Conservation (phyloP, 306 rosid species). For the Calophaca sinica region DNA sequence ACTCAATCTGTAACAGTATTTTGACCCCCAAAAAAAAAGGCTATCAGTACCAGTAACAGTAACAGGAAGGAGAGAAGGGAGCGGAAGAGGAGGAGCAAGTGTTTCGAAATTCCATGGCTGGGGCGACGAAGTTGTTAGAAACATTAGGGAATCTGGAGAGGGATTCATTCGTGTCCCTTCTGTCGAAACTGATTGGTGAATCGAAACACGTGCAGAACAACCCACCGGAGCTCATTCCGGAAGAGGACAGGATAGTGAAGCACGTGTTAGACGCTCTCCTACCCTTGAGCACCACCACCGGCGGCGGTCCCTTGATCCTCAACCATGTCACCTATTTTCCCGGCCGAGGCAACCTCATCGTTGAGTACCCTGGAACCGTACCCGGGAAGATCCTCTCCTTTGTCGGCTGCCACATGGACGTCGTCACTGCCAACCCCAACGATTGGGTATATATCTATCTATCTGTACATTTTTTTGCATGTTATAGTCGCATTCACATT, state of each 20-base stretch:
- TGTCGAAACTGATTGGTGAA: constrained; percentile 80
- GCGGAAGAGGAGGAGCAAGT: background rate
- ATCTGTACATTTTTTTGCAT: background rate
- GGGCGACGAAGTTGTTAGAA: constrained; percentile 46
- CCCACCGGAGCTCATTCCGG: constrained; percentile 79
- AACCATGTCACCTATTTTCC: constrained; percentile 75
- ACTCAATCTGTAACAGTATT: background rate
- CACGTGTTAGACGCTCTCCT: constrained; percentile 70
- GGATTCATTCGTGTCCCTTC: constrained; percentile 70
- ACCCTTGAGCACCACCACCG: constrained; percentile 76
- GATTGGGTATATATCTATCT: constrained; percentile 67
- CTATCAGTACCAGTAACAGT: no score
- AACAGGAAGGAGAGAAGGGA: background rate
- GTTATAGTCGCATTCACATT: background rate
- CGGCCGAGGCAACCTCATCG: constrained; percentile 80
- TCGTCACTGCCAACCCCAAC: constrained; percentile 87
- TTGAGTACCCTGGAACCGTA: constrained; percentile 84
- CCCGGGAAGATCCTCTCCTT: constrained; percentile 79
- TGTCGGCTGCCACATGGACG: constrained; percentile 95
- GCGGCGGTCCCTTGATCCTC: constrained; percentile 78
- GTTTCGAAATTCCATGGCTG: constrained; percentile 55
- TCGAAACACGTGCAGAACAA: constrained; percentile 85
- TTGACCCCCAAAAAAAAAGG: no score
- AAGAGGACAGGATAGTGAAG: constrained; percentile 77
- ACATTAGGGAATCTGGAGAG: constrained; percentile 67